These are phyloP conservation scores for Zygnema circumcarinatum DNA, from an alignment of 139 green algal genomes.

Conservation along the genomic window DNA sequence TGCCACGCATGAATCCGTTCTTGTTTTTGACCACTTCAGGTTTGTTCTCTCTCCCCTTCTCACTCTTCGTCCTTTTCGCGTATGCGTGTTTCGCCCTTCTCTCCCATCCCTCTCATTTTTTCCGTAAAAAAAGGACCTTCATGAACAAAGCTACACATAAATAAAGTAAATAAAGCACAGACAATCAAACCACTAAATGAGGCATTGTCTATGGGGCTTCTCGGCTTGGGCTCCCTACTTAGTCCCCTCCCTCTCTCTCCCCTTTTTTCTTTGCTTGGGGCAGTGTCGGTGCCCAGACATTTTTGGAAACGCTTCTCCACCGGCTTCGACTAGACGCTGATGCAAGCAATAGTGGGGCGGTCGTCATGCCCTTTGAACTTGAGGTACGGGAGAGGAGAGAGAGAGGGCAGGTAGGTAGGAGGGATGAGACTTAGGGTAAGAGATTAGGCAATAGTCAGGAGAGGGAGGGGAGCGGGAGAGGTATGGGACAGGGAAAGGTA, in stretches of 20 bases:
- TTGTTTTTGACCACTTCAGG: slow-evolving; percentile 57
- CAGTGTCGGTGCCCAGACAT: slow-evolving; percentile 41
- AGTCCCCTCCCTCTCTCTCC: too few species aligned
- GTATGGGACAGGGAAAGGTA: neutral
- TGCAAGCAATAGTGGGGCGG: neutral
- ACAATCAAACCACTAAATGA: too few species aligned
- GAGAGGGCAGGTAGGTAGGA: neutral
- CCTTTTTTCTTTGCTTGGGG: too few species aligned
- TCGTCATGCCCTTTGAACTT: slow-evolving; percentile 47
- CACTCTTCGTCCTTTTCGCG: neutral
- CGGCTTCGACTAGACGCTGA: slow-evolving; percentile 33
- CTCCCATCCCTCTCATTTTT: neutral
- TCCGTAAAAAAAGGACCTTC: too few species aligned
- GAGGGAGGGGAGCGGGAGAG: neutral
- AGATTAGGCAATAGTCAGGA: neutral
- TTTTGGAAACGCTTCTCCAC: slow-evolving; percentile 45
- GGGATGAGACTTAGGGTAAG: neutral
- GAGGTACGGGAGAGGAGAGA: slow-evolving; percentile 33
- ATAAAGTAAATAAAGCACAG: too few species aligned
- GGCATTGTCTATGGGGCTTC: too few species aligned
- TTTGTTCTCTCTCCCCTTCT: neutral
- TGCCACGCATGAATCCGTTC: slow-evolving; percentile 15
- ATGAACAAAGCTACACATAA: too few species aligned
- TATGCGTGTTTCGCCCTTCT: neutral
- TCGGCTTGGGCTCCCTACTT: too few species aligned